Evolutionary conservation across 2,329 filamentous ascomycete species (phyloP), one percentile per base, ranked within the genome.

Genomic region (Lachnellula willkommii): DNA sequence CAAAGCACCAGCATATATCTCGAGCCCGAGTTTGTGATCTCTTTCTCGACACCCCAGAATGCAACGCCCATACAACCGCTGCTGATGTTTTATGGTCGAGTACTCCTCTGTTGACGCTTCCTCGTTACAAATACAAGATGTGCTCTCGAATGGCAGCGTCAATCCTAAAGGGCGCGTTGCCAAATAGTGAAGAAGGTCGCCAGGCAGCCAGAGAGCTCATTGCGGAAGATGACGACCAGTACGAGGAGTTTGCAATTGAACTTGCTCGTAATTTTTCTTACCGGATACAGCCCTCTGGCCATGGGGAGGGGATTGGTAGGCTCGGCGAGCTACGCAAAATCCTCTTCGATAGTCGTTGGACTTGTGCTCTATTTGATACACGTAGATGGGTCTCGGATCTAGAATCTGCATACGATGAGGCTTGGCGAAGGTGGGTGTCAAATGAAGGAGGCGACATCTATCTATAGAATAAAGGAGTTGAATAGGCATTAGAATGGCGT

Each of bases 111-210:
- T 78, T 99, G 28, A 99, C 94, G 0, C 78, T 94, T 32, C 92
- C 94, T 11, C 83, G 94, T 37, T 96, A 97, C 71, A 83, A 88
- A 50, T 96, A 96, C 74, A 99, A 99, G 73, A 99, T 99, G 94
- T 99, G 94, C 72, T 95, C 90, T 45, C 88, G 94, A 53, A 99
- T 99, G 88, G 94, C 93, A 6, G 92, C 94, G 6, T 96, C 90
- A 11, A 97, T 99, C 55, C 79, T 99, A 32, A 89, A 85, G 61
- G 94, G 94, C 15, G 94, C 94, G 0, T 75, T 99, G 3, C 94
- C 94, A 0, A 87, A 84, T 62, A 79, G 77, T 0, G 73, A 77
- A 1, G 82, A 84, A n/a, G 91, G 93, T 3, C 74, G 75, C 6
- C 76, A 75, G 55, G 89, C 88, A 0, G 87, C 87, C 0, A 70